These are phyloP conservation scores for Paraphaeosphaeria sporulosa DNA, from an alignment of 2,329 filamentous ascomycete species.

Conservation along the genomic window DNA sequence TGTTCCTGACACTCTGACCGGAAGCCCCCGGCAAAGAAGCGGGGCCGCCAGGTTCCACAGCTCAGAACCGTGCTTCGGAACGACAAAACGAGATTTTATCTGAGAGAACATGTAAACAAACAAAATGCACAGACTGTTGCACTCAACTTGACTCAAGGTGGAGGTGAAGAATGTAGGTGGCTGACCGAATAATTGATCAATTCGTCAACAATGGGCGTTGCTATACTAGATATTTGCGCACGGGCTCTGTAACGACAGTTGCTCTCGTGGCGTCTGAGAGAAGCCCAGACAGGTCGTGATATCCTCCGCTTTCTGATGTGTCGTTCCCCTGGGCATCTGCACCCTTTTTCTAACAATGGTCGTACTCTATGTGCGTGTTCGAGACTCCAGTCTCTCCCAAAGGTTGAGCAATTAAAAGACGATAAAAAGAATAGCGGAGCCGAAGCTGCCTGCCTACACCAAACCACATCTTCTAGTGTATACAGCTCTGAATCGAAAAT, in stretches of 20 bases:
- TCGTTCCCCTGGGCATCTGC: not conserved
- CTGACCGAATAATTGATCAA: not conserved
- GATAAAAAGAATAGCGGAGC: not conserved
- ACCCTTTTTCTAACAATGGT: not conserved
- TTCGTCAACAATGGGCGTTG: not conserved
- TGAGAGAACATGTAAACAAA: conserved; percentile 5
- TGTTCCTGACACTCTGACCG: not conserved
- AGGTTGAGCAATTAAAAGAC: conserved; percentile 2
- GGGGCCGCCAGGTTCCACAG: conserved; percentile 1
- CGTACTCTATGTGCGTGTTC: conserved; percentile 10
- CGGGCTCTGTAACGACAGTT: not conserved
- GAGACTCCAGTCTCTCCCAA: not conserved
- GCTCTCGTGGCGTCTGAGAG: conserved; percentile 1
- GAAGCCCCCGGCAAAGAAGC: conserved; percentile 7
- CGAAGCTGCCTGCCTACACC: not conserved
- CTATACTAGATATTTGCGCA: conserved; percentile 7
- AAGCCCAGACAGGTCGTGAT: conserved; percentile 2
- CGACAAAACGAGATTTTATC: not conserved
- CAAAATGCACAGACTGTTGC: not conserved
- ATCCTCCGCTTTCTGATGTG: conserved; percentile 2
- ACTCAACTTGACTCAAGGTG: not conserved
- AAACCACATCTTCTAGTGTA: conserved; percentile 3
- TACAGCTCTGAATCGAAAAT: conserved; percentile 9
- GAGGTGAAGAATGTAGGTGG: not conserved
- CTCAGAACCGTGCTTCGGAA: not conserved